Conservation (phyloP, 148 eudicot genomes). For the Rhododendron molle region DNA sequence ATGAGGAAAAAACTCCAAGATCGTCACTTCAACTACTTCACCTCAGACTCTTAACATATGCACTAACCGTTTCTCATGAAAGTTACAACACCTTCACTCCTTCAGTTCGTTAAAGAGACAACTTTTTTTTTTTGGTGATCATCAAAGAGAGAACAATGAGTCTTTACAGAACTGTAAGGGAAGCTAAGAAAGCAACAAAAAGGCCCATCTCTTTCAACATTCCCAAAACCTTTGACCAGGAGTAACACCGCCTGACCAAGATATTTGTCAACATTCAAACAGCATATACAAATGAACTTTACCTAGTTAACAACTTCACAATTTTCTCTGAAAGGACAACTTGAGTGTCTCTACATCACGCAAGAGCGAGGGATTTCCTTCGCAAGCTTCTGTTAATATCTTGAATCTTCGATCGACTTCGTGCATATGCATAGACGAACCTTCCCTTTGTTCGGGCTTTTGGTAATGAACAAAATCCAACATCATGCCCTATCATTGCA, state of each 20-base stretch:
- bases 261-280: neutral
- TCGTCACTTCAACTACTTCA: too few species aligned
- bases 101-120: neutral
- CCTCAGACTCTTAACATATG: neutral
- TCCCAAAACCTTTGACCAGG: neutral
- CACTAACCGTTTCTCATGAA: neutral
- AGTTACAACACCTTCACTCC: neutral
- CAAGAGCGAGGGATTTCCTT: slow-evolving; percentile 54
- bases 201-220: neutral
- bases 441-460: neutral
- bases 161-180: neutral
- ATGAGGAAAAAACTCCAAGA: neutral
- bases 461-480: slow-evolving; percentile 38
- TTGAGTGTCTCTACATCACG: slow-evolving; percentile 45
- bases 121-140: neutral
- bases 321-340: slow-evolving; percentile 16
- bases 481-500: slow-evolving; percentile 50
- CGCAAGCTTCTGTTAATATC: slow-evolving; percentile 50
- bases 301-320: neutral
- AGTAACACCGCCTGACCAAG: neutral
- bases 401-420: slow-evolving; percentile 31
- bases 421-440: slow-evolving; percentile 2
- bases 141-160: neutral
- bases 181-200: neutral
- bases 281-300: neutral